Conservation (phyloP, 1,284 basidiomycete genomes). For the Earliella scabrosa region DNA sequence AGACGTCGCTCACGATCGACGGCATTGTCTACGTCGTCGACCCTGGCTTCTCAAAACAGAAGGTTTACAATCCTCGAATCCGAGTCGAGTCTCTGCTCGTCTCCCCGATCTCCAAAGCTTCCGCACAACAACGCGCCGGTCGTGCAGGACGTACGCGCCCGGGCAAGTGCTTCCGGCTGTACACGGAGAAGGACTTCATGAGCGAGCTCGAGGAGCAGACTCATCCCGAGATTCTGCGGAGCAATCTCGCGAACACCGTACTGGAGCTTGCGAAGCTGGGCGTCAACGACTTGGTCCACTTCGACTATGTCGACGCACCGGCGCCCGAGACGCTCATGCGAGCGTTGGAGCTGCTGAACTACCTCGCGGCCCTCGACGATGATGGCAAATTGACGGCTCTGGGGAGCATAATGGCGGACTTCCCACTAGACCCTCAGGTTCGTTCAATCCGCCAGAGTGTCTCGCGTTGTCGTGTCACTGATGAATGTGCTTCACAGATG, state of each 20-base stretch:
- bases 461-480: background rate
- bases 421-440: conserved; percentile 96
- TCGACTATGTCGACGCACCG: conserved; percentile 96
- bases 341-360: conserved; percentile 94
- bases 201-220: conserved; percentile 95
- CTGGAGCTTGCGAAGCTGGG: conserved; percentile 95
- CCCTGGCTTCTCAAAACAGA: conserved; percentile 97
- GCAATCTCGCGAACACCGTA: conserved; percentile 93
- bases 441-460: conserved; percentile 10
- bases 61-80: conserved; percentile 96
- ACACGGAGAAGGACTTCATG: conserved; percentile 98
- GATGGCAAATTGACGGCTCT: conserved; percentile 91
- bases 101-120: conserved; percentile 95
- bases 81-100: conserved; percentile 95
- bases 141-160: conserved; percentile 96
- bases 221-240: conserved; percentile 93
- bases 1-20: conserved; percentile 97
- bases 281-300: conserved; percentile 87
- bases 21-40: conserved; percentile 99
- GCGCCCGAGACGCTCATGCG: conserved; percentile 99
- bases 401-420: conserved; percentile 95
- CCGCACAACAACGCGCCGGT: conserved; percentile 94
- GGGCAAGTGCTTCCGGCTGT: conserved; percentile 96
- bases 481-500: conserved; percentile 48
- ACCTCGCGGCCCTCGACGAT: conserved; percentile 91